Evolutionary conservation across 352 stramenopile genomes (phyloP).

Genomic region (Pythium brassicae): DNA sequence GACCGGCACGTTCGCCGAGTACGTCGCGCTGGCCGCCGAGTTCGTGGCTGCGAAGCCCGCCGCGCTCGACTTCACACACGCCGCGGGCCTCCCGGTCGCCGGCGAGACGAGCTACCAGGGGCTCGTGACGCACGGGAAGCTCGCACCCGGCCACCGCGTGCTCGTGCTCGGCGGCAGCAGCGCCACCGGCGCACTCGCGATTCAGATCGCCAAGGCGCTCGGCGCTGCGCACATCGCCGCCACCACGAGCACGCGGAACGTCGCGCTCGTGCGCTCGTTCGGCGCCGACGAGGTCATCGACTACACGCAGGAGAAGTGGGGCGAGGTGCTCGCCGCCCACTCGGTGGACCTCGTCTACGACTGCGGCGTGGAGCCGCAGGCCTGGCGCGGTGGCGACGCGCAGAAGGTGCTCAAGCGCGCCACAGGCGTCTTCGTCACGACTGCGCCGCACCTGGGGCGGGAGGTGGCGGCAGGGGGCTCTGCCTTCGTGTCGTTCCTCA

Average conservation of each 20-base stretch:
- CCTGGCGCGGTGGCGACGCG: constrained; percentile 25
- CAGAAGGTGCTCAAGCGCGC: constrained; percentile 29
- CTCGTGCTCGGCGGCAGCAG: constrained; percentile 62
- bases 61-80: constrained; percentile 19
- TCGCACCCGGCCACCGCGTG: constrained; percentile 20
- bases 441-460: no score
- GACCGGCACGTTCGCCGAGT: no score
- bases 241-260: neutral
- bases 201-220: constrained; percentile 61
- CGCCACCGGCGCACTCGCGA: constrained; percentile 47
- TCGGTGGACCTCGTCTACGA: constrained; percentile 36
- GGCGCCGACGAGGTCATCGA: constrained; percentile 53
- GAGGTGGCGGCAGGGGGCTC: no score
- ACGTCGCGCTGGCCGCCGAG: no score
- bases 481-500: no score
- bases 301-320: constrained; percentile 39
- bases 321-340: constrained; percentile 25
- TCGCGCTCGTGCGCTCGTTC: constrained; percentile 10
- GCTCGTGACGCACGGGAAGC: constrained; percentile 11
- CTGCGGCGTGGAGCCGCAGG: constrained; percentile 24
- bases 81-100: constrained; percentile 15
- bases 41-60: neutral
- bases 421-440: constrained; percentile 5
- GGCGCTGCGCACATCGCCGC: constrained; percentile 32
- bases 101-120: constrained; percentile 22